These are phyloP conservation scores for Apiospora marii DNA, from an alignment of 2,329 filamentous ascomycete species.

Conservation along the genomic window DNA sequence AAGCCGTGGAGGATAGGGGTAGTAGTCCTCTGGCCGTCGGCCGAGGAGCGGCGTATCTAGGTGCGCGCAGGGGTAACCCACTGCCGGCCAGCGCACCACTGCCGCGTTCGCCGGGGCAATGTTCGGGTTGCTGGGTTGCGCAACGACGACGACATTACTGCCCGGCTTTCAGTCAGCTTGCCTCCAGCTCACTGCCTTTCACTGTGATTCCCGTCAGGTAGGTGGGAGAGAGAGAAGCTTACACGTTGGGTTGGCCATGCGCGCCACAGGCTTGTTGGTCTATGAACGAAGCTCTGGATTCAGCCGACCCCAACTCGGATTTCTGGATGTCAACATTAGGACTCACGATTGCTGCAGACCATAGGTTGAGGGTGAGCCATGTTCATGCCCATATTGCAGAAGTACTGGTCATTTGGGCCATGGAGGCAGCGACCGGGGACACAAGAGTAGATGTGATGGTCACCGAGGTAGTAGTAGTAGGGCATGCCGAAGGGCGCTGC, in stretches of 20 bases:
- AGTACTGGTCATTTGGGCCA: neutral
- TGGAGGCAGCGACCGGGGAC: neutral
- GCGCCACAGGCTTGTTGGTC: neutral
- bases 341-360: neutral
- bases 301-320: neutral
- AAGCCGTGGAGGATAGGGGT: constrained; percentile 11
- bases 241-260: neutral
- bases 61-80: neutral
- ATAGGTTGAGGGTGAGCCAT: constrained; percentile 2
- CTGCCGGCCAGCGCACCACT: neutral
- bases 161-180: neutral
- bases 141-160: neutral
- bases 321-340: neutral
- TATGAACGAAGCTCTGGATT: neutral
- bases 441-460: neutral
- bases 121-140: neutral
- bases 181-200: neutral
- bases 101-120: neutral
- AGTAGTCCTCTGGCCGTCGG: constrained; percentile 25
- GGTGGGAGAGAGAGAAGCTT: neutral
- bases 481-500: neutral
- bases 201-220: neutral
- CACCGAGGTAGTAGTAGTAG: neutral
- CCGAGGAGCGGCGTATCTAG: constrained; percentile 7
- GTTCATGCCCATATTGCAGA: neutral